Evolutionary conservation across 768 basidiomycete species (phyloP).

Genomic region (Leccinum fibrillosum): DNA sequence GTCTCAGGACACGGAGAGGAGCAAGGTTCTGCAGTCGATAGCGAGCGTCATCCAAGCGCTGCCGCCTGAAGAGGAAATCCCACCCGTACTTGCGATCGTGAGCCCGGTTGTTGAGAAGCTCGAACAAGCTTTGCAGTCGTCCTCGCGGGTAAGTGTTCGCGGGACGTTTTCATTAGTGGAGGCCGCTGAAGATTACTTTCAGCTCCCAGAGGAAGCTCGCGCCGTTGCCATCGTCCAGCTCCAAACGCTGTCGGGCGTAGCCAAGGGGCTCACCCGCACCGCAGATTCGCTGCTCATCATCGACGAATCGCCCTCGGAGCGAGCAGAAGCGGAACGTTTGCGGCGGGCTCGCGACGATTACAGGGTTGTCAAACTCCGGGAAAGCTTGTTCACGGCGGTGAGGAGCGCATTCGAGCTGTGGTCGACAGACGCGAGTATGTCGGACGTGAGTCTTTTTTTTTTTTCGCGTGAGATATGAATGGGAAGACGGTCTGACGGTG

Average conservation of each 20-base stretch:
- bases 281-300: constrained; percentile 64
- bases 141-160: constrained; percentile 43
- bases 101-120: constrained; percentile 71
- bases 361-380: constrained; percentile 59
- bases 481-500: not conserved
- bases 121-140: constrained; percentile 54
- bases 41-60: constrained; percentile 92
- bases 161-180: not conserved
- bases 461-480: not conserved
- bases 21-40: constrained; percentile 89
- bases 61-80: constrained; percentile 72
- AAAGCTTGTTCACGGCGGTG: constrained; percentile 60
- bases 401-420: constrained; percentile 65
- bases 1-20: constrained; percentile 74
- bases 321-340: constrained; percentile 52
- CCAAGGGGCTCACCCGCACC: constrained; percentile 80
- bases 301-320: constrained; percentile 52
- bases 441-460: constrained; percentile 54
- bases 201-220: constrained; percentile 77
- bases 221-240: constrained; percentile 65
- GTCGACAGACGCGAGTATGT: constrained; percentile 74
- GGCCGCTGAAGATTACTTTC: not conserved
- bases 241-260: constrained; percentile 79
- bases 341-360: constrained; percentile 61
- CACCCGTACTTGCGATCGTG: constrained; percentile 76